phyloP scores from a whole-genome alignment of 768 basidiomycete species.

The Cubamyces sp. region DNA sequence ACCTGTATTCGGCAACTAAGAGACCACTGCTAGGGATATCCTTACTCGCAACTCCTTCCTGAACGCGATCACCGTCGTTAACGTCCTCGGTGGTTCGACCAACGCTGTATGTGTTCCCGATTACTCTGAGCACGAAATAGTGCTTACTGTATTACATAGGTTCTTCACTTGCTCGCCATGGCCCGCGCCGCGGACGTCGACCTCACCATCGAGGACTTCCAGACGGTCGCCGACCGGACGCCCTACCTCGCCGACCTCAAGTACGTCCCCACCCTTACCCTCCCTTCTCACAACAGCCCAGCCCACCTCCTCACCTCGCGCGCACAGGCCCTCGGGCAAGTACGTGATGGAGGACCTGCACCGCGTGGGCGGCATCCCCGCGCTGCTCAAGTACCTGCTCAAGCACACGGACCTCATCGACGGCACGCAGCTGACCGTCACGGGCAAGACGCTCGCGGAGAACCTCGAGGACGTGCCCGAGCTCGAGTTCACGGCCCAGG shows the following conservation, averaged over 20 bases:
- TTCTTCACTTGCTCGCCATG: slow-evolving; percentile 83
- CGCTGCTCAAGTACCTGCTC: slow-evolving; percentile 81
- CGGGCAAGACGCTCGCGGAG: slow-evolving; percentile 87
- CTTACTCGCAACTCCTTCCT: slow-evolving; percentile 73
- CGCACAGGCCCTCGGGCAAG: slow-evolving; percentile 72
- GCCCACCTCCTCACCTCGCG: slow-evolving; percentile 21
- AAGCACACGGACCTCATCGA: slow-evolving; percentile 80
- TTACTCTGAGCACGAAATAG: background rate
- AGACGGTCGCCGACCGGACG: slow-evolving; percentile 74
- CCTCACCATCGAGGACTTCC: slow-evolving; percentile 86
- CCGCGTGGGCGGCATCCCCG: slow-evolving; percentile 82
- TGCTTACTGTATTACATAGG: slow-evolving; percentile 43
- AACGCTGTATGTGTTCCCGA: slow-evolving; percentile 62
- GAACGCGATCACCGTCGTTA: slow-evolving; percentile 82
- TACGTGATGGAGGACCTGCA: slow-evolving; percentile 93
- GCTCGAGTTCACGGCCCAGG: slow-evolving; percentile 71
- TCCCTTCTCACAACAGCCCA: background rate
- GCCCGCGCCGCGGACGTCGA: slow-evolving; percentile 78
- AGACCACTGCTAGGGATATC: slow-evolving; percentile 51
- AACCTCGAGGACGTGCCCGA: slow-evolving; percentile 81
- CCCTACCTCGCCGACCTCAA: slow-evolving; percentile 87
- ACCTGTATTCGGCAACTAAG: no score
- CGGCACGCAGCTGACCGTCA: slow-evolving; percentile 84
- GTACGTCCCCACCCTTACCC: slow-evolving; percentile 40
- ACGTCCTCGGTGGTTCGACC: slow-evolving; percentile 84